A percentile compares a stretch with the other conserved stretches of the same genome.
These are phyloP conservation scores for Niveomyces coronatus DNA, from an alignment of 2,329 filamentous ascomycete species.

Conservation along the genomic window DNA sequence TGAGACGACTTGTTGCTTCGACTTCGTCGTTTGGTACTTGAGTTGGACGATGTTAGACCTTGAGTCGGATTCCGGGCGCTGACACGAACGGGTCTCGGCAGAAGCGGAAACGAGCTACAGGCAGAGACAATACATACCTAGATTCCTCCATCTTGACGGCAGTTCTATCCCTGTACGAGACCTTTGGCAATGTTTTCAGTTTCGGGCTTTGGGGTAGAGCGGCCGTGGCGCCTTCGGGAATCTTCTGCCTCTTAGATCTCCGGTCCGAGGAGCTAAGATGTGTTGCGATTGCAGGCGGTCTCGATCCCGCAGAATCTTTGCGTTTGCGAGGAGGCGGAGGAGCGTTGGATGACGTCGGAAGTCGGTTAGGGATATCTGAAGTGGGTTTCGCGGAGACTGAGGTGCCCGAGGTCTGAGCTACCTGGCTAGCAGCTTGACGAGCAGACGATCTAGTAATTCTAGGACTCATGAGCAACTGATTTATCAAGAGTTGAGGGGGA, in stretches of 20 bases:
- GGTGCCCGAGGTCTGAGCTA: slow-evolving; percentile 34
- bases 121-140: slow-evolving; percentile 40
- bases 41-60: neutral
- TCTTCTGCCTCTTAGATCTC: slow-evolving; percentile 63
- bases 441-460: slow-evolving; percentile 94
- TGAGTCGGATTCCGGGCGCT: neutral
- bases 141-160: slow-evolving; percentile 61
- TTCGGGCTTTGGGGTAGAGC: slow-evolving; percentile 24
- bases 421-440: slow-evolving; percentile 68
- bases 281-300: slow-evolving; percentile 27
- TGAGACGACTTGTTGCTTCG: slow-evolving; percentile 5
- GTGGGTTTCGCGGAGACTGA: slow-evolving; percentile 30
- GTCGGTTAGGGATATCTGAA: slow-evolving; percentile 23
- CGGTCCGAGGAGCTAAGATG: slow-evolving; percentile 33
- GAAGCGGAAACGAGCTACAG: slow-evolving; percentile 11
- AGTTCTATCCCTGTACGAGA: slow-evolving; percentile 51
- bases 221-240: slow-evolving; percentile 31
- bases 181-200: slow-evolving; percentile 26
- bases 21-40: neutral
- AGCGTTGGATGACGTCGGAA: slow-evolving; percentile 29
- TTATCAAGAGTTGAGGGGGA: slow-evolving; percentile 12
- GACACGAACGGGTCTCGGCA: neutral
- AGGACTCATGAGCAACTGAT: slow-evolving; percentile 72
- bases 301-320: slow-evolving; percentile 52
- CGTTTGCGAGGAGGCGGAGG: slow-evolving; percentile 57